A percentile compares a stretch with the other conserved stretches of the same genome.
Conservation (phyloP, 352 stramenopile genomes). For the Pythium coloratum region DNA sequence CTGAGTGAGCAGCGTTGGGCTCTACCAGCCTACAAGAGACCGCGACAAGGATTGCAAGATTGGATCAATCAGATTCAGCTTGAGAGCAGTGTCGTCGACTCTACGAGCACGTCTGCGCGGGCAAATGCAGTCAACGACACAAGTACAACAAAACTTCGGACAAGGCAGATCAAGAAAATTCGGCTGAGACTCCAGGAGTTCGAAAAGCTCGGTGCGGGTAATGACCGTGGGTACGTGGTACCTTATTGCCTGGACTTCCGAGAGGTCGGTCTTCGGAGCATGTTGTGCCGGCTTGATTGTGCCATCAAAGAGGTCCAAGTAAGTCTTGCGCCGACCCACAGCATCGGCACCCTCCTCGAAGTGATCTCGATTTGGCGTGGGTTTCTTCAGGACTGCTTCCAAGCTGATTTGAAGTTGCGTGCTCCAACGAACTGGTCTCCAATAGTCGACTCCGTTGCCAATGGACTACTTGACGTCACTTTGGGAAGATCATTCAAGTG, state of each 20-base stretch:
- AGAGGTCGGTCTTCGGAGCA: constrained; percentile 36
- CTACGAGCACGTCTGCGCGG: constrained; percentile 6
- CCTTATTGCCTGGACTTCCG: constrained; percentile 68
- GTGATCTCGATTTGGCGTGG: constrained; percentile 14
- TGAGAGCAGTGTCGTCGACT: constrained; percentile 1
- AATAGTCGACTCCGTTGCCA: neutral
- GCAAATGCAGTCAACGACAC: constrained; percentile 11
- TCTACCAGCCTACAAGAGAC: constrained; percentile 48
- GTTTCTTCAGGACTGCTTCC: constrained; percentile 21
- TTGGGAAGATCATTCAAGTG: constrained; percentile 2
- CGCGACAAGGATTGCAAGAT: constrained; percentile 45
- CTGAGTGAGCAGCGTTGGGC: constrained; percentile 42
- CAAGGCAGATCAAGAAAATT: constrained; percentile 65
- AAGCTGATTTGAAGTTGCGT: constrained; percentile 15
- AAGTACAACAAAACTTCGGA: constrained; percentile 38
- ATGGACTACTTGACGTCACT: constrained; percentile 11
- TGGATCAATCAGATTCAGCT: constrained; percentile 44
- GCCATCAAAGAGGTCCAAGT: neutral
- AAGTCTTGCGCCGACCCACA: neutral
- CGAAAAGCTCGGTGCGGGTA: constrained; percentile 7
- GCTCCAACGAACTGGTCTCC: constrained; percentile 2
- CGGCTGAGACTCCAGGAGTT: constrained; percentile 38
- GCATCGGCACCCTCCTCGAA: neutral
- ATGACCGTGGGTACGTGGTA: constrained; percentile 46
- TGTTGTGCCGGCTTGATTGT: constrained; percentile 16